phyloP scores from a whole-genome alignment of 2,329 filamentous ascomycete genomes.

The Tolypocladium guangdongense region DNA sequence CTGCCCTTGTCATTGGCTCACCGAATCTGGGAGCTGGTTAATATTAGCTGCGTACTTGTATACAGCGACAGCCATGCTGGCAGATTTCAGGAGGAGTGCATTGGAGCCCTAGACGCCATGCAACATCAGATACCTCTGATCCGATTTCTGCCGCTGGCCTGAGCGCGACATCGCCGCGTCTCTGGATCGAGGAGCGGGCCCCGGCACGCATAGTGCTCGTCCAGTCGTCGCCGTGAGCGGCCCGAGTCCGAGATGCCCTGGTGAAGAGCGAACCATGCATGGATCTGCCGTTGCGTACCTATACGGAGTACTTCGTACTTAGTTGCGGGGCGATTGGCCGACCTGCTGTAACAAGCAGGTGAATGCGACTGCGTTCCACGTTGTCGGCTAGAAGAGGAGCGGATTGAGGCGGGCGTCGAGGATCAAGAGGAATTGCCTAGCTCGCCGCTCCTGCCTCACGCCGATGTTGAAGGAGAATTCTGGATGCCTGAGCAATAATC shows the following conservation, averaged over 20 bases:
- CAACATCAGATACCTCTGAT: not conserved
- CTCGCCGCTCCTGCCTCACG: not conserved
- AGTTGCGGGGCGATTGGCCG: constrained; percentile 1
- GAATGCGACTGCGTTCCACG: not conserved
- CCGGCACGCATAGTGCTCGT: not conserved
- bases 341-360: constrained; percentile 7
- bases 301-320: too few species aligned
- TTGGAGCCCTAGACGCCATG: not conserved
- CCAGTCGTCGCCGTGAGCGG: not conserved
- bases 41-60: too few species aligned
- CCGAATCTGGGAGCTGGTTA: not conserved
- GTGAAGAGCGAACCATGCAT: not conserved
- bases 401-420: not conserved
- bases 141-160: not conserved
- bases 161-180: not conserved
- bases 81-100: constrained; percentile 1
- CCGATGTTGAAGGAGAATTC: not conserved
- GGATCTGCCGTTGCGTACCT: not conserved
- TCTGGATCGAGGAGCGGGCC: not conserved
- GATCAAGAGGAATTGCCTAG: not conserved
- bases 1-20: not conserved
- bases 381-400: not conserved
- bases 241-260: not conserved
- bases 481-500: not conserved
- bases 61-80: not conserved